Base-by-base conservation (phyloP, 768 basidiomycete species). In the Crucibulum laeve region DNA sequence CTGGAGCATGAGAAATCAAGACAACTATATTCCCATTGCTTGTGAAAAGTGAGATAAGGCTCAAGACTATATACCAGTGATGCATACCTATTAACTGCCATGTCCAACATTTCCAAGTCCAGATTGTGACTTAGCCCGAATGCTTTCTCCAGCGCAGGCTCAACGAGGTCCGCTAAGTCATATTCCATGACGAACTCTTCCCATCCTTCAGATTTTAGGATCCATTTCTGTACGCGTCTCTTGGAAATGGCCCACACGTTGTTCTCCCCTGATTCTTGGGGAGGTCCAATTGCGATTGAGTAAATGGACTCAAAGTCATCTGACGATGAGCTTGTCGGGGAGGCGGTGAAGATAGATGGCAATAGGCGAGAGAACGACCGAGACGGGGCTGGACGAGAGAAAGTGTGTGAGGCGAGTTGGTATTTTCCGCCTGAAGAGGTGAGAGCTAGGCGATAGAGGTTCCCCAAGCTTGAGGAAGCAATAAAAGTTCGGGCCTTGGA, bases 31-130 rank as follows among this genome's bases (percentile, higher is more conserved):
- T 70, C 19, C 71, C 73, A 14, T 74, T 59, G 44, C 86, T 68
- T 35, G 11, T 36, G n/a, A n/a, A 40, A 26, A 19, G 42, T 43
- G 34, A 28, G 47, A 8, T 49, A 46, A 6, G 44, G 40, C 42
- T 40, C 19, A 46, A 24, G 3, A 32, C 5, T 22, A 33, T 40
- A 46, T 13, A 25, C 13, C 43, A 46, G 21, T 4, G 36, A 34
- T 18, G 38, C 71, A 42, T 45, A 84, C 84, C 68, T 68, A 42
- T 81, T 77, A 14, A 84, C 58, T 4, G 76, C 76, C 25, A 89
- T 51, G 65, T 91, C 88, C 36, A 89, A 64, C 30, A 90, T 61
- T 55, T 91, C 89, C 3, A 91, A 62, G 51, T 89, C 87, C 32
- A 87, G 62, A 28, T 42, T 25, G n/a, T 15, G 14, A 14, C n/a